Percentiles rank a stretch among this genome's conserved stretches.
These are phyloP conservation scores for Glycine tomentella DNA, from an alignment of 306 rosid genomes.

Conservation along the genomic window DNA sequence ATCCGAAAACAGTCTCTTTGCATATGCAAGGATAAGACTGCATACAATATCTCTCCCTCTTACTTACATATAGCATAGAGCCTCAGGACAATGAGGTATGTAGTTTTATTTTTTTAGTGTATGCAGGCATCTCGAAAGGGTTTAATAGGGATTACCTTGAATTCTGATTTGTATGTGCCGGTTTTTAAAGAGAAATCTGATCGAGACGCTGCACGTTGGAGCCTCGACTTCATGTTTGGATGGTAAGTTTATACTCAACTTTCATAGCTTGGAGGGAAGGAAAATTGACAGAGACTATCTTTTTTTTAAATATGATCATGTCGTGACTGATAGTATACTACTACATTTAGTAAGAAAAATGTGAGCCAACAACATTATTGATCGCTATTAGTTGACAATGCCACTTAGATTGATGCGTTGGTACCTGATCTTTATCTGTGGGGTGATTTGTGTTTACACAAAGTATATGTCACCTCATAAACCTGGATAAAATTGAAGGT, in stretches of 20 bases:
- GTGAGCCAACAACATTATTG: background rate
- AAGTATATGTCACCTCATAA: background rate
- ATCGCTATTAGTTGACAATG: background rate
- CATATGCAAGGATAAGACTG: too few relatives aligned
- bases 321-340: background rate
- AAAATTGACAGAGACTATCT: conserved; percentile 4
- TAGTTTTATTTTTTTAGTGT: too few relatives aligned
- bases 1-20: too few relatives aligned
- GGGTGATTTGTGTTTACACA: background rate
- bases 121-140: conserved; percentile 72
- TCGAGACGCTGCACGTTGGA: conserved; percentile 59
- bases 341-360: too few relatives aligned
- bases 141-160: conserved; percentile 61
- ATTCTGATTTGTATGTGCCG: conserved; percentile 61
- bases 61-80: too few relatives aligned
- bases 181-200: conserved; percentile 46
- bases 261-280: conserved; percentile 21
- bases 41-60: too few relatives aligned
- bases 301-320: conserved; percentile 28
- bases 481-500: background rate
- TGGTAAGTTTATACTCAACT: conserved; percentile 57
- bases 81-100: too few relatives aligned
- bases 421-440: too few relatives aligned
- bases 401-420: too few relatives aligned
- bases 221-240: conserved; percentile 75